These are phyloP conservation scores for Colletotrichum truncatum DNA, from an alignment of 2,329 filamentous ascomycete species.

Conservation along the genomic window DNA sequence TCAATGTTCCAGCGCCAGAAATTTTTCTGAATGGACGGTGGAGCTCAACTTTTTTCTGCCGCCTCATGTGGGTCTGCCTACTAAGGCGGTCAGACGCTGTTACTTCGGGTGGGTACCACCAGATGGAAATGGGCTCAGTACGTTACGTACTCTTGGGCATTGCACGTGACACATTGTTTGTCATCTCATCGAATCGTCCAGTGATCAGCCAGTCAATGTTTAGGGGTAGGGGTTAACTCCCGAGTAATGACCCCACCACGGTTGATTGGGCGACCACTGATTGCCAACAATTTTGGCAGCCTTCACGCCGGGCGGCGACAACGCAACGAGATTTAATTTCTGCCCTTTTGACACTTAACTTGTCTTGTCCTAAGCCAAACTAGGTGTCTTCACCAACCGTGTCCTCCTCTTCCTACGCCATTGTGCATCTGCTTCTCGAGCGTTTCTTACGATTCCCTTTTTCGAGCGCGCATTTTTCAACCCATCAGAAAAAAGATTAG, in stretches of 20 bases:
- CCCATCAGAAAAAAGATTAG: background rate
- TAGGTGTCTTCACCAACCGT: slow-evolving; percentile 8
- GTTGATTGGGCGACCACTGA: slow-evolving; percentile 51
- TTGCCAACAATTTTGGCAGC: slow-evolving; percentile 33
- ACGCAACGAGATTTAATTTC: slow-evolving; percentile 37
- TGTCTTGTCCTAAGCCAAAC: slow-evolving; percentile 21
- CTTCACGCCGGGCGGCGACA: slow-evolving; percentile 33
- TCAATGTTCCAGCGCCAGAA: slow-evolving; percentile 24
- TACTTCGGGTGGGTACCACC: background rate
- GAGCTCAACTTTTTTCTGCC: slow-evolving; percentile 31
- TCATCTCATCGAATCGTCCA: background rate
- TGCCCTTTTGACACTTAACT: slow-evolving; percentile 26
- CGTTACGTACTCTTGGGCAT: background rate
- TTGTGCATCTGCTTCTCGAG: slow-evolving; percentile 21
- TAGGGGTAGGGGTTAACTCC: slow-evolving; percentile 5
- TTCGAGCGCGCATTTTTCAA: slow-evolving; percentile 8
- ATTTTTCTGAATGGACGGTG: slow-evolving; percentile 28
- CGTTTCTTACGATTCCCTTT: slow-evolving; percentile 20
- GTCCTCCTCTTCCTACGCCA: slow-evolving; percentile 23
- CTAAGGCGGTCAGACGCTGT: background rate
- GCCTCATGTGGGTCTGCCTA: background rate
- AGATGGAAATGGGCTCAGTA: background rate
- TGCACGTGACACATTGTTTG: slow-evolving; percentile 11
- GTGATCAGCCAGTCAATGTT: background rate
- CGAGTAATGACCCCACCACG: slow-evolving; percentile 37